phyloP scores from a whole-genome alignment of 768 basidiomycete species.

The Coprinopsis sp. region DNA sequence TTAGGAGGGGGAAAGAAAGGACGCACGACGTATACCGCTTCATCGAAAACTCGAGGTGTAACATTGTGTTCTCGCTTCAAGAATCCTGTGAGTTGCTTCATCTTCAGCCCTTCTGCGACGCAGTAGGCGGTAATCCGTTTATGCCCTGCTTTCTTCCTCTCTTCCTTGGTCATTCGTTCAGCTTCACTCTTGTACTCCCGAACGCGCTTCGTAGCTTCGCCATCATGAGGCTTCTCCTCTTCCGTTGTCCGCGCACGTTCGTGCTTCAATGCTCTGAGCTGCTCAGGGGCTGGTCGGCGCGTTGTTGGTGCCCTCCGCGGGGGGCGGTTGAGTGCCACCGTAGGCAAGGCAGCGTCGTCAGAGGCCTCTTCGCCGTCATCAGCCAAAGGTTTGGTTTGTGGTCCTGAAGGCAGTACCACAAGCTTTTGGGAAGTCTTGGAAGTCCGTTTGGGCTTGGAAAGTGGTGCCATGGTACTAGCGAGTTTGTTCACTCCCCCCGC shows the following conservation, averaged over 20 bases:
- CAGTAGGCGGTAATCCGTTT: slow-evolving; percentile 88
- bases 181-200: slow-evolving; percentile 80
- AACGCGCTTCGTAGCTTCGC: slow-evolving; percentile 44
- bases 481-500: neutral
- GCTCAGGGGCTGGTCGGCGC: neutral
- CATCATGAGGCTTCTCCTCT: neutral
- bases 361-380: slow-evolving; percentile 9
- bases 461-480: slow-evolving; percentile 23
- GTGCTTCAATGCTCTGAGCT: neutral
- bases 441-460: slow-evolving; percentile 64
- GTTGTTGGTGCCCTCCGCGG: neutral
- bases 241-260: neutral
- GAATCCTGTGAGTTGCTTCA: slow-evolving; percentile 80
- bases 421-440: slow-evolving; percentile 91
- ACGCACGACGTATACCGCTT: slow-evolving; percentile 88
- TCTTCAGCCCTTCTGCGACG: slow-evolving; percentile 77
- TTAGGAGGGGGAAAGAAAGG: slow-evolving; percentile 3
- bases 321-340: neutral
- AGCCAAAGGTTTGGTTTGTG: slow-evolving; percentile 67
- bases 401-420: slow-evolving; percentile 84
- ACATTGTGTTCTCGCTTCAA: slow-evolving; percentile 94
- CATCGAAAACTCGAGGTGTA: slow-evolving; percentile 80
- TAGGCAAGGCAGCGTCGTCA: slow-evolving; percentile 5
- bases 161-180: slow-evolving; percentile 84
- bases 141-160: slow-evolving; percentile 76